phyloP scores from a whole-genome alignment of 2,329 filamentous ascomycete species.

The Acephala macrosclerotiorum region DNA sequence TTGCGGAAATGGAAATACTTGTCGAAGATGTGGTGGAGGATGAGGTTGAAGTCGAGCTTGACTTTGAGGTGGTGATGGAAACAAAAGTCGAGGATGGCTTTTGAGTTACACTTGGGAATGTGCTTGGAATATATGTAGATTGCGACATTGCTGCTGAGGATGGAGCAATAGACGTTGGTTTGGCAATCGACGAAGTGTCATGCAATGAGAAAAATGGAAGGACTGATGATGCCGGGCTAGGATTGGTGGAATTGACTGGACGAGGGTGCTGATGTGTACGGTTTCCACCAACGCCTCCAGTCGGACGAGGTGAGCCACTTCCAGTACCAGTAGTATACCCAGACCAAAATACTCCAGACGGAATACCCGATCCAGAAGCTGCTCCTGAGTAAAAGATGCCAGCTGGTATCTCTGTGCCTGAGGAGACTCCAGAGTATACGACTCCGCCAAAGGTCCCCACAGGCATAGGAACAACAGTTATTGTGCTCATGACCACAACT shows the following conservation, averaged over 20 bases:
- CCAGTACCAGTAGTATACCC: conserved; percentile 20
- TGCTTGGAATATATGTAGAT: background rate
- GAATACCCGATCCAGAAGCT: conserved; percentile 15
- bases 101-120: conserved; percentile 1
- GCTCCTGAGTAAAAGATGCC: conserved; percentile 26
- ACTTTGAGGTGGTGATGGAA: background rate
- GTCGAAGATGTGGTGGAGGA: background rate
- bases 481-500: conserved; percentile 23
- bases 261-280: conserved; percentile 12
- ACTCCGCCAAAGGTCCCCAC: conserved; percentile 17
- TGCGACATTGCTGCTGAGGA: background rate
- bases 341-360: conserved; percentile 12
- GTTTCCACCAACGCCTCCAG: conserved; percentile 19
- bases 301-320: conserved; percentile 24
- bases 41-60: conserved; percentile 7
- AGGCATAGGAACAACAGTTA: conserved; percentile 29
- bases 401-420: conserved; percentile 18
- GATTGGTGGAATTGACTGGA: background rate
- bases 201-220: conserved; percentile 23
- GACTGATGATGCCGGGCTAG: conserved; percentile 11
- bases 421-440: conserved; percentile 19
- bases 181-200: conserved; percentile 9
- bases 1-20: background rate
- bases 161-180: background rate
- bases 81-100: conserved; percentile 7